Conservation (phyloP, 306 rosid species). For the Malus fusca region DNA sequence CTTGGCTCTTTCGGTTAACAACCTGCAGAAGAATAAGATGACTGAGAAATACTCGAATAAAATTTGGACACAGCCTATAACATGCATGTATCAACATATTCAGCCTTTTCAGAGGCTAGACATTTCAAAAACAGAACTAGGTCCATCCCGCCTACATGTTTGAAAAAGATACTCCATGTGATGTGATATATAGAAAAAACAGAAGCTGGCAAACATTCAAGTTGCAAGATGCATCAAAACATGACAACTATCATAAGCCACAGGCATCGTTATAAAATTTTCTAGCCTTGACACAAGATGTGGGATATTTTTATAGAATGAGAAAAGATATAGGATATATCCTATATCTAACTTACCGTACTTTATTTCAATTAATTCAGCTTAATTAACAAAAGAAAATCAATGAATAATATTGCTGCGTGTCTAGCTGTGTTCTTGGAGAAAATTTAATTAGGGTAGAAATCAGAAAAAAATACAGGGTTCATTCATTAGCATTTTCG, state of each 20-base stretch:
- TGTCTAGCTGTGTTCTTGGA: neutral
- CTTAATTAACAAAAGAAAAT: neutral
- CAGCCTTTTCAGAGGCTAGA: neutral
- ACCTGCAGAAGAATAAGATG: constrained; percentile 50
- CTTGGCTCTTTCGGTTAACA: constrained; percentile 61
- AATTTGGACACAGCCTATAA: neutral
- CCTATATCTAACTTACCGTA: too few relatives aligned
- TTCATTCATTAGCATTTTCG: neutral
- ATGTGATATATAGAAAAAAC: neutral
- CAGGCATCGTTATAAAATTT: neutral
- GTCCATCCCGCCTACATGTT: neutral
- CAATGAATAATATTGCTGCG: neutral
- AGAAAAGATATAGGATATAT: neutral
- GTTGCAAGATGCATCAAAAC: neutral
- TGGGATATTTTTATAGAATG: neutral
- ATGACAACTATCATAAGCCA: neutral
- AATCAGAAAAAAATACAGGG: neutral
- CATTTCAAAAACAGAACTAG: neutral
- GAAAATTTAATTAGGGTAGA: neutral
- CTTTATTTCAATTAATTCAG: neutral
- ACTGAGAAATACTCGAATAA: neutral
- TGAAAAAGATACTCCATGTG: neutral
- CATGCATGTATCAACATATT: neutral
- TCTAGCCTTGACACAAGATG: neutral
- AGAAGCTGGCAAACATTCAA: neutral